Conservation (phyloP, 169 alveolate species). For the Theileria parva region DNA sequence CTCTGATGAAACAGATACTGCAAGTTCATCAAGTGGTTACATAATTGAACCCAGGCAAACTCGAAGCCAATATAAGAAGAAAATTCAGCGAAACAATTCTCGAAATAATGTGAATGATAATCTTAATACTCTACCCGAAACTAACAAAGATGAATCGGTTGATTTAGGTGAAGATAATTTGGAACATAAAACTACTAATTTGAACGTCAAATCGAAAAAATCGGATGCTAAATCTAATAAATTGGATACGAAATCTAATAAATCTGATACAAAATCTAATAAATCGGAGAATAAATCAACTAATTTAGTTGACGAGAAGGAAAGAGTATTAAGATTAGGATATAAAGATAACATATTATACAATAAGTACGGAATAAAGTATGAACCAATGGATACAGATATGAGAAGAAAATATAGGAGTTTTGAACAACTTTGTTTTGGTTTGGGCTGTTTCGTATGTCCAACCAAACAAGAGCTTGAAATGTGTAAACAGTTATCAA, state of each 20-base stretch:
- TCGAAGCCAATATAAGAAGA: not conserved
- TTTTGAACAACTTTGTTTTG: constrained; percentile 18
- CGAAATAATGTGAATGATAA: not conserved
- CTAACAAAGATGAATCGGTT: not conserved
- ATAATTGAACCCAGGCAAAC: not conserved
- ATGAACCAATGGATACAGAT: constrained; percentile 6
- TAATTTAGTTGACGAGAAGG: not conserved
- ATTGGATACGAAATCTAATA: not conserved
- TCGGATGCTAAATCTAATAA: not conserved
- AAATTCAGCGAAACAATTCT: not conserved
- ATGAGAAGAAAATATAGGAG: constrained; percentile 21
- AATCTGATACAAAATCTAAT: too few species aligned
- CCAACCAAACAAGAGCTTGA: constrained; percentile 61
- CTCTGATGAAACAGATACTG: not conserved
- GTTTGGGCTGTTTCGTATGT: constrained; percentile 46
- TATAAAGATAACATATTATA: not conserved
- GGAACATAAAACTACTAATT: not conserved
- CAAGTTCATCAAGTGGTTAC: not conserved
- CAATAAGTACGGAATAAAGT: constrained; percentile 1
- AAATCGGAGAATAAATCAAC: not conserved
- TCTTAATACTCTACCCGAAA: not conserved
- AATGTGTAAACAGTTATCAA: constrained; percentile 28
- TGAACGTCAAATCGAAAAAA: not conserved
- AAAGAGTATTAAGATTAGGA: not conserved
- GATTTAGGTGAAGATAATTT: not conserved